Evolutionary conservation across 306 rosid genomes (phyloP).

Genomic region (Quillaja saponaria): DNA sequence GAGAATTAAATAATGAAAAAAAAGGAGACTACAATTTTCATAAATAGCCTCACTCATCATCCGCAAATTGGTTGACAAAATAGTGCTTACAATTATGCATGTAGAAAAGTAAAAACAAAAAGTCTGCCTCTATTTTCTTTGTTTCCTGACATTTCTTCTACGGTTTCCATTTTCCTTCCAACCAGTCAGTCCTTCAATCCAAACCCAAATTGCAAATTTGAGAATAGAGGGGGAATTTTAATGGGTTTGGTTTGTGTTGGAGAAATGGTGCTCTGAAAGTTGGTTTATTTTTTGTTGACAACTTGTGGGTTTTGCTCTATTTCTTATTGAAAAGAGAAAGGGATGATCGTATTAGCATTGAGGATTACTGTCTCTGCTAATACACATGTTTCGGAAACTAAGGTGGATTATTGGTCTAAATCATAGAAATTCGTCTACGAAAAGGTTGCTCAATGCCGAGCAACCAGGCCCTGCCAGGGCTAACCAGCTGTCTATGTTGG

Average conservation of each 20-base stretch:
- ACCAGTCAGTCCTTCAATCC: conserved; percentile 23
- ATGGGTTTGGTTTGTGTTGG: conserved; percentile 33
- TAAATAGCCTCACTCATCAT: too few relatives aligned
- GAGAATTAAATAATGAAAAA: too few relatives aligned
- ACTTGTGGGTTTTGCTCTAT: conserved; percentile 28
- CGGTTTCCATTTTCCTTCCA: too few relatives aligned
- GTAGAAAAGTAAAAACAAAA: too few relatives aligned
- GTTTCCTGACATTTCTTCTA: too few relatives aligned
- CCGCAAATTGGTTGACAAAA: too few relatives aligned
- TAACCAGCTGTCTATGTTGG: conserved; percentile 57
- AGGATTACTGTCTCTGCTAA: conserved; percentile 21
- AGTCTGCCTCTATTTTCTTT: too few relatives aligned
- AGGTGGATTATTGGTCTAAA: conserved; percentile 70
- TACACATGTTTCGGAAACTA: conserved; percentile 68
- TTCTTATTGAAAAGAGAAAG: conserved; percentile 31
- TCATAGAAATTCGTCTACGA: conserved; percentile 55
- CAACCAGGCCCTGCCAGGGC: conserved; percentile 41
- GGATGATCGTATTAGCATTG: conserved; percentile 43
- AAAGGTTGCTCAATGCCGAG: conserved; percentile 58
- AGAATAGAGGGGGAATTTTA: background rate
- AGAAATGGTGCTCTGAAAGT: conserved; percentile 29
- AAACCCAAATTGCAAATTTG: conserved; percentile 29
- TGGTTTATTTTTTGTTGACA: conserved; percentile 23
- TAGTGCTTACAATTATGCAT: too few relatives aligned
- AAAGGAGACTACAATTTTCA: too few relatives aligned